Conservation (phyloP, 768 basidiomycete genomes). For the Kwoniella dendrophila region DNA sequence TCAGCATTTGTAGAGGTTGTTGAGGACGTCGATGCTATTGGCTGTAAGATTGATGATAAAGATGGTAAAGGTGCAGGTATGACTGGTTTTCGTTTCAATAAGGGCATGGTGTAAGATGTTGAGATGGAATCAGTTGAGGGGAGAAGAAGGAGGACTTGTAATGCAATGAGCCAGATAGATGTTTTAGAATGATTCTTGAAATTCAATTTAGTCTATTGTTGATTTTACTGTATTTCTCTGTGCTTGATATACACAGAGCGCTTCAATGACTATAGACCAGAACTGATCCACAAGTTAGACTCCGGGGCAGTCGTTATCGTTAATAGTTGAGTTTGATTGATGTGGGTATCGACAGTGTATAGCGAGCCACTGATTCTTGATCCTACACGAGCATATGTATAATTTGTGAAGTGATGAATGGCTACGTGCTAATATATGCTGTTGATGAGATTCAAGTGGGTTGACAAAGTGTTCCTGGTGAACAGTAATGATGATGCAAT, state of each 20-base stretch:
- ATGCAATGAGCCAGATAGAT: too few relatives aligned
- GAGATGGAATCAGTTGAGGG: not conserved
- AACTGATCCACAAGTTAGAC: too few relatives aligned
- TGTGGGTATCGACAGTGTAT: too few relatives aligned
- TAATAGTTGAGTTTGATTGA: too few relatives aligned
- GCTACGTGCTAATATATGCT: not conserved
- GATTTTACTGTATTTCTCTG: too few relatives aligned
- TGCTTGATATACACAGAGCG: too few relatives aligned
- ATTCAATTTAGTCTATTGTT: too few relatives aligned
- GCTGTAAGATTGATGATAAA: conserved; percentile 42
- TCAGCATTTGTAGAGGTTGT: too few relatives aligned
- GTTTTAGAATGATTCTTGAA: too few relatives aligned
- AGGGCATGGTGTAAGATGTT: conserved; percentile 31
- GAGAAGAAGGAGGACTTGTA: not conserved
- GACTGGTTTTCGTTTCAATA: conserved; percentile 51
- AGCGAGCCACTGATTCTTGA: too few relatives aligned
- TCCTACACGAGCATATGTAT: not conserved
- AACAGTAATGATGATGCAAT: not conserved
- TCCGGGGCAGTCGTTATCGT: too few relatives aligned
- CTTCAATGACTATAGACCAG: too few relatives aligned
- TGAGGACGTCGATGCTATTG: conserved; percentile 18
- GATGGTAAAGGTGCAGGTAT: conserved; percentile 42
- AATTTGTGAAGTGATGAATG: not conserved
- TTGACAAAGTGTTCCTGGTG: not conserved
- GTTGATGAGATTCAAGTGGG: not conserved